Evolutionary conservation across 2,329 filamentous ascomycete species (phyloP), one percentile per base, ranked within the genome.

Genomic region (Curvularia sp.): DNA sequence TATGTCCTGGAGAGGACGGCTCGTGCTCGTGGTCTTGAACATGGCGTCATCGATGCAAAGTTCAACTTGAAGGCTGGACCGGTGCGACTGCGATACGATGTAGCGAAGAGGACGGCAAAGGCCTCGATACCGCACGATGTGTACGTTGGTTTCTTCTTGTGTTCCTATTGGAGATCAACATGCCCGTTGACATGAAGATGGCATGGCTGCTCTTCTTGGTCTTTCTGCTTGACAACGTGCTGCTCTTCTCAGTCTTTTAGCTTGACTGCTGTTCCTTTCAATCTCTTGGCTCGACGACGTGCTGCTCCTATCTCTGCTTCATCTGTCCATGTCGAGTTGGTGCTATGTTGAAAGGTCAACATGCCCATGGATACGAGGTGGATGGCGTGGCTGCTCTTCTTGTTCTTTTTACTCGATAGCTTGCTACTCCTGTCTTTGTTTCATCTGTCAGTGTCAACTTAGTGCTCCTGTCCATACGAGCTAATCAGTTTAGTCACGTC

Each of bases 41-140:
- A 64, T 10, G 68, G 67, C 8, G 61, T 63, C n/a, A 66, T 76
- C 24, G 69, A 75, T 20, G 80, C 75, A 9, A 68, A 61, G 7
- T 77, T 83, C 55, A 67, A 77, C 5, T 77, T 77, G 60, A 83
- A 77, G 72, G 80, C 74, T 60, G 83, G 83, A 2, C 69, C 70
- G 1, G 81, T 85, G 9, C 66, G 70, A 9, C 70, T 81, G 53
- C 69, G 73, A 13, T 83, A 78, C 60, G 75, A 79, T 64, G 69
- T 76, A 4, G 65, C 67, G 8, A 77, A 74, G 22, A 72, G 72
- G 38, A 71, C 80, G n/a, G 85, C 88, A 5, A 83, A 81, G 51
- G 89, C 89, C 15, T 77, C 76, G 4, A 88, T 93, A 62, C 89
- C 90, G 33, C 88, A 91, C 71, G 81, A 89, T 60, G 81, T 89